Percentiles rank a stretch among this genome's conserved stretches.
phyloP scores from a whole-genome alignment of 176 grass and related monocot genomes.

The Carex cristatella region DNA sequence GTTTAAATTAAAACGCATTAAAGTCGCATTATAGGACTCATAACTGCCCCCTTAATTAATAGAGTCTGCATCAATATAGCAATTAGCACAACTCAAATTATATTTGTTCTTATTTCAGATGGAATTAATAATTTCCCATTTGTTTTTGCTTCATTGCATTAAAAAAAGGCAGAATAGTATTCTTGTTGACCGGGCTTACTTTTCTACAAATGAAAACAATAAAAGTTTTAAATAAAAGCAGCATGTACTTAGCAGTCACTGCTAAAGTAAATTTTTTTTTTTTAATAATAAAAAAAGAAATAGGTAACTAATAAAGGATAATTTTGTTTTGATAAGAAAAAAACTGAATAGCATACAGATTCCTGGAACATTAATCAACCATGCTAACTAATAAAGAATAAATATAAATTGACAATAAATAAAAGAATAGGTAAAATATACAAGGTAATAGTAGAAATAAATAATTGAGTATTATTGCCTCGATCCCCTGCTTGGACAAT shows the following conservation, averaged over 20 bases:
- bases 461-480: neutral
- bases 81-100: neutral
- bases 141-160: neutral
- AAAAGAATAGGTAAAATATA: neutral
- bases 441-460: neutral
- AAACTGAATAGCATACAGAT: neutral
- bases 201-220: neutral
- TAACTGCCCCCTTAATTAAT: neutral
- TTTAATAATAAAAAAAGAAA: no score
- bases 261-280: no score
- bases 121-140: neutral
- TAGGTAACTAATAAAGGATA: no score
- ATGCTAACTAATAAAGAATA: neutral
- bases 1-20: constrained; percentile 4
- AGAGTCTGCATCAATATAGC: neutral
- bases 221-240: neutral
- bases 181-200: neutral
- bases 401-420: neutral
- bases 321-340: no score
- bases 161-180: neutral
- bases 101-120: neutral
- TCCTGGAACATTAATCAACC: neutral
- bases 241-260: no score
- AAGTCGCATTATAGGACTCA: neutral
- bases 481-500: neutral